phyloP scores from a whole-genome alignment of 352 stramenopile species.

The Phytophthora colocasiae region DNA sequence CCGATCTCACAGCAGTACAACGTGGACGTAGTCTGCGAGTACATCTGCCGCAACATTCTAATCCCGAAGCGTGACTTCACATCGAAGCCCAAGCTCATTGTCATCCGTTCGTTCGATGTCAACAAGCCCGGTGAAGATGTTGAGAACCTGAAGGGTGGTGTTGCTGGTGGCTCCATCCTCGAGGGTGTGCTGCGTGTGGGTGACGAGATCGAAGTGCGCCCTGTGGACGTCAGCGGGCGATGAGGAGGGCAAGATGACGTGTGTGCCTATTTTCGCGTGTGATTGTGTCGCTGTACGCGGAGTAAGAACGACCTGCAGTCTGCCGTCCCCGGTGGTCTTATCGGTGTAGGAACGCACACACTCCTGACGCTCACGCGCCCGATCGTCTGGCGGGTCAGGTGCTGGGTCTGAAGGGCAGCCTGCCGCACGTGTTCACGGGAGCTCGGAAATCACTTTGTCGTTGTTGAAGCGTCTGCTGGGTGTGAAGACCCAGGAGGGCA shows the following conservation, averaged over 20 bases:
- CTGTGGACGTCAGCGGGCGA: conserved; percentile 99
- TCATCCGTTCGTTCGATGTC: conserved; percentile 99
- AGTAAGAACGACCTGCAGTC: conserved; percentile 99
- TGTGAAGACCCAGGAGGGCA: conserved; percentile 99
- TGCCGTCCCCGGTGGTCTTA: conserved; percentile 98
- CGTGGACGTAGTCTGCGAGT: conserved; percentile 99
- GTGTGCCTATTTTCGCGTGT: conserved; percentile 94
- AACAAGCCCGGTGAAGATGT: conserved; percentile 99
- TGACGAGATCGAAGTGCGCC: conserved; percentile 99
- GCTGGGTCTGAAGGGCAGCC: conserved; percentile 96
- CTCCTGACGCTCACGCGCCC: conserved; percentile 99
- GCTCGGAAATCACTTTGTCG: conserved; percentile 99
- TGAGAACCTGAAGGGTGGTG: conserved; percentile 95
- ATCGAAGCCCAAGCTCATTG: conserved; percentile 97
- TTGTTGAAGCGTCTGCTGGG: conserved; percentile 98
- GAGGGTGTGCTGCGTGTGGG: conserved; percentile 97
- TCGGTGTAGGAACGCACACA: conserved; percentile 99
- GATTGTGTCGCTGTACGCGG: conserved; percentile 98
- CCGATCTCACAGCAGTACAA: conserved; percentile 99
- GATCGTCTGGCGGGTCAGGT: conserved; percentile 99
- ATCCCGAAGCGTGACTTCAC: conserved; percentile 99
- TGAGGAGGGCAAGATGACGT: conserved; percentile 95
- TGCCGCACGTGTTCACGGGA: conserved; percentile 99
- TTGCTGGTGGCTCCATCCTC: conserved; percentile 93
- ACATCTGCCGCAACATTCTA: conserved; percentile 99